Base-by-base conservation (phyloP, 257 asterid species). In the Solanum gracilifrons region DNA sequence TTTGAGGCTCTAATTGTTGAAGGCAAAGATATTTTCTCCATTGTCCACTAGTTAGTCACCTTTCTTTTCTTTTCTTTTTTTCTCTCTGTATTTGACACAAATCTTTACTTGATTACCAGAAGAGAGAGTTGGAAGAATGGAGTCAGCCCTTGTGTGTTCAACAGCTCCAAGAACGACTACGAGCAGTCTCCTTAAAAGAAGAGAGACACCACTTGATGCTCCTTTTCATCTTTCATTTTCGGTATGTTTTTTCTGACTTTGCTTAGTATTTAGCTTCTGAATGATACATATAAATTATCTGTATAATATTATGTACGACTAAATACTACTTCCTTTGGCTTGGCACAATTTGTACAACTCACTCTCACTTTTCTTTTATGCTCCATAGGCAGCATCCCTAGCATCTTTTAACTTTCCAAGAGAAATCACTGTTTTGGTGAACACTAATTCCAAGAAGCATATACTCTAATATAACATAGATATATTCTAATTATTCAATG, bases 171-270 rank as follows among this genome's bases (percentile, higher is more conserved):
- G 15, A 5, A 86, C 92, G 41, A 73, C 89, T 86, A 37, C 77
- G 33, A 85, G 33, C 89, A 71, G 60, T 84, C 60, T 82, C 89
- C 37, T 46, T 62, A 86, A 48, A 48, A 82, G 62, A 29, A 80
- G 89, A 25, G 10, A 55, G 71, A 46, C 31, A 51, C 89, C 84
- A 58, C 21, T 62, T 80, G 39, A 74, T 85, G 74, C 33, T 68
- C 72, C 91, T 46, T 73, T 84, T 60, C 85, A 43, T 20, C 90
- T 88, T 85, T 85, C 88, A 48, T 87, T 88, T 88, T 88, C 88
- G 80, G 95, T 93, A 92, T 88, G 93, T 89, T 88, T 71, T 39
- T 39, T 16, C n/a, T 69, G 39, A 71, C 77, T 33, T n/a, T 3
- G 27, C 20, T 35, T 31, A 32, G 7, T 74, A 7, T 58, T 4